Evolutionary conservation across 495 filamentous ascomycete species (phyloP), one percentile per base, ranked within the genome.

Genomic region (Pseudomonodictys pantanalensis): DNA sequence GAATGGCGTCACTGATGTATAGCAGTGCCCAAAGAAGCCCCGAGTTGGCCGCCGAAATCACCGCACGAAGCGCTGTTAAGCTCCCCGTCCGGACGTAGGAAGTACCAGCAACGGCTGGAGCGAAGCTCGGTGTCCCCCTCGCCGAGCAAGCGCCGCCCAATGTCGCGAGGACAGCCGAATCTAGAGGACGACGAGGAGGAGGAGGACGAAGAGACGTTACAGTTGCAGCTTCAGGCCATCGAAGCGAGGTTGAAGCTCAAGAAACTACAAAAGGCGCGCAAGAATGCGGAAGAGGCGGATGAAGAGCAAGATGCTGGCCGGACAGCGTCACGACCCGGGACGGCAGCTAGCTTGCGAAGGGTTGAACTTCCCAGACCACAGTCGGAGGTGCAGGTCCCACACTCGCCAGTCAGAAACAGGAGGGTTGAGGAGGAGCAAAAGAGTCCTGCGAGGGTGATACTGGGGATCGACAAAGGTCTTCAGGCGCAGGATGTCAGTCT

Each of bases 401-500:
- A 87, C 0, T 97, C 92, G 4, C 93, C 93, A 1, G 78, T 84
- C 11, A 78, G 77, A 62, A 80, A 81, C 56, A 69, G 73, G 12
- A 73, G 75, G 24, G 62, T 76, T 8, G 58, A 72, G 0, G 70
- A 78, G 10, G 74, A 81, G 53, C 85, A 83, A n/a, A 81, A 75
- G 39, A 96, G 91, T 3, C 93, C 93, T 9, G 83, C 86, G 23
- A 80, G 95, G 60, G 82, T 90, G 20, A 67, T 91, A 9, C 72
- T 98, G 10, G 93, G 95, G 2, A 95, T 98, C 43, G 91, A 96
- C 69, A 95, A 93, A 68, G 90, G 90, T 0, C 77, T 90, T 38
- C 87, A 79, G 59, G 92, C 87, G 5, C 82, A 80, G 35, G 90
- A 96, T 68, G 81, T 98, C 35, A 97, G 92, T 3, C 73, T 98